Evolutionary conservation across 2,329 filamentous ascomycete species (phyloP).

Genomic region (Claviceps digitariae): DNA sequence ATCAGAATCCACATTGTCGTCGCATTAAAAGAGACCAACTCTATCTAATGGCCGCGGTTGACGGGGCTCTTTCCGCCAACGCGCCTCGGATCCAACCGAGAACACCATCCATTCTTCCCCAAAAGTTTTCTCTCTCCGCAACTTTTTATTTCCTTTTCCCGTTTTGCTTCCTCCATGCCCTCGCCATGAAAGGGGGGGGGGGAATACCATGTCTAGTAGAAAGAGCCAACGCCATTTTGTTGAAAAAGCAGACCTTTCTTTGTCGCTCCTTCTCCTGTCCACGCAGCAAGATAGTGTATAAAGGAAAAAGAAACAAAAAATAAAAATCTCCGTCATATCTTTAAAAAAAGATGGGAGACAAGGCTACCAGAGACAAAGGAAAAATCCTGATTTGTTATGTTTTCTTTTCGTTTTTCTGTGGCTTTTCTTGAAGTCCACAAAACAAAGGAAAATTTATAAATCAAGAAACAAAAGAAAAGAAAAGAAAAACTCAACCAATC

Average conservation of each 20-base stretch:
- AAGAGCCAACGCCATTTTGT: slow-evolving; percentile 25
- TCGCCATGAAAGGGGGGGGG: slow-evolving; percentile 11
- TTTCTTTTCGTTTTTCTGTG: not conserved
- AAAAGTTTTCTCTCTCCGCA: slow-evolving; percentile 11
- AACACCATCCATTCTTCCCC: not conserved
- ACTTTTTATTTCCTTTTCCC: slow-evolving; percentile 8
- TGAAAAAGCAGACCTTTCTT: slow-evolving; percentile 27
- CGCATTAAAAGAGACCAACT: slow-evolving; percentile 8
- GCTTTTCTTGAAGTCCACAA: not conserved
- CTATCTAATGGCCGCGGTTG: slow-evolving; percentile 26
- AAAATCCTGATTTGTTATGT: slow-evolving; percentile 1
- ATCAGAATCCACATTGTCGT: not conserved
- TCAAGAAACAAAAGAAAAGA: slow-evolving; percentile 1
- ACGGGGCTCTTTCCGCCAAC: slow-evolving; percentile 20
- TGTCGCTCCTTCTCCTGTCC: slow-evolving; percentile 14
- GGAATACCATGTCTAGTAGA: slow-evolving; percentile 22
- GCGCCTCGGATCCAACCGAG: slow-evolving; percentile 3
- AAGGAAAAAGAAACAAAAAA: not conserved
- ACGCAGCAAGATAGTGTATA: slow-evolving; percentile 13
- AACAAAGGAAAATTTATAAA: not conserved
- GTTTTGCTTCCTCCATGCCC: slow-evolving; percentile 7
- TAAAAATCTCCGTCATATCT: slow-evolving; percentile 3
- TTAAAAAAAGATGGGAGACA: slow-evolving; percentile 3
- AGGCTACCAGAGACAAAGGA: slow-evolving; percentile 7
- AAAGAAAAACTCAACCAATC: slow-evolving; percentile 16